Conservation (phyloP, 192 early-diverging fungal genomes). For the Coemansia sp. region DNA sequence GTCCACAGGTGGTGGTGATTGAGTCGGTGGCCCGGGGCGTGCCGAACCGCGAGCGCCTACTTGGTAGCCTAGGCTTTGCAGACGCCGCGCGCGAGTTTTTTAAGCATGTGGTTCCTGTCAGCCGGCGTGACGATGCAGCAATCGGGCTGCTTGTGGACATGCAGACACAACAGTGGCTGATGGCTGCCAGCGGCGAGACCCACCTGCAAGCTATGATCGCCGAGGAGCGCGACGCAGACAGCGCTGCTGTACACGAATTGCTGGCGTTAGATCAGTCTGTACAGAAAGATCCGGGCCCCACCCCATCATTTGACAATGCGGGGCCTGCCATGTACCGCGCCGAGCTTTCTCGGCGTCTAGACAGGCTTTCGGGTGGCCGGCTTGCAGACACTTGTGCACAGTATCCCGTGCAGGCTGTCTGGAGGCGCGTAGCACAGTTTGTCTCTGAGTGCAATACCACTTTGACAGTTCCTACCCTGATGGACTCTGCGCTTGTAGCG, state of each 20-base stretch:
- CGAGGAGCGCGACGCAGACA: constrained; percentile 17
- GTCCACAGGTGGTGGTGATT: constrained; percentile 21
- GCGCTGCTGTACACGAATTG: constrained; percentile 17
- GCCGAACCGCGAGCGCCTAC: constrained; percentile 30
- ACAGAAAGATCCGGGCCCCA: neutral
- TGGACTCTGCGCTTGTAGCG: neutral
- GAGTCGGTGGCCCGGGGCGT: constrained; percentile 17
- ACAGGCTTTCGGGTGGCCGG: constrained; percentile 38
- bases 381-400: constrained; percentile 29
- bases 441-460: constrained; percentile 11
- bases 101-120: constrained; percentile 30
- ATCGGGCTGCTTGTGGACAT: constrained; percentile 41
- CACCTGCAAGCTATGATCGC: constrained; percentile 33
- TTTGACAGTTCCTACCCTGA: constrained; percentile 8
- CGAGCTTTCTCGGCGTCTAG: constrained; percentile 31
- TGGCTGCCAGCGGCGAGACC: constrained; percentile 33
- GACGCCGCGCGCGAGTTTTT: constrained; percentile 26
- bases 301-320: neutral
- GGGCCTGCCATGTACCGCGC: constrained; percentile 21
- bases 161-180: constrained; percentile 47
- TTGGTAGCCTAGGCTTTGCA: constrained; percentile 33
- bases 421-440: constrained; percentile 17
- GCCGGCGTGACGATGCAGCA: constrained; percentile 17
- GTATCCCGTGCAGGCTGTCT: constrained; percentile 15
- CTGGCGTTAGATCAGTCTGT: constrained; percentile 10